Evolutionary conservation across 129 eudicot species (phyloP).

Genomic region (Flaveria bidentis): DNA sequence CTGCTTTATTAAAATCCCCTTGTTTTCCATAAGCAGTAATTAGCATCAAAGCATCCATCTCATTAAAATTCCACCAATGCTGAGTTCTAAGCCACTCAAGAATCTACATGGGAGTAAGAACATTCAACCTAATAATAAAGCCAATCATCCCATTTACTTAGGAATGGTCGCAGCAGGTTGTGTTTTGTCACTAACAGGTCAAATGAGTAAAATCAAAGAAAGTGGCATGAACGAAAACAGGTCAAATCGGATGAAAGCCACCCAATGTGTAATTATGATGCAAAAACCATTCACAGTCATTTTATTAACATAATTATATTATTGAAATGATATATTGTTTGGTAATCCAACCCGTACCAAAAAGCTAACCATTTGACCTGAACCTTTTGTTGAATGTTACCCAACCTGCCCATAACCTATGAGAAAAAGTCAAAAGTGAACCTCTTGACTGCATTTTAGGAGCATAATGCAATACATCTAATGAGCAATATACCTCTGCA

Average conservation of each 20-base stretch:
- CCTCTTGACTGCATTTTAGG: neutral
- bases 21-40: conserved; percentile 94
- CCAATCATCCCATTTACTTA: conserved; percentile 8
- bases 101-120: conserved; percentile 42
- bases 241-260: neutral
- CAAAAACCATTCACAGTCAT: neutral
- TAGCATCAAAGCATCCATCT: conserved; percentile 89
- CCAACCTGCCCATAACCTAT: neutral
- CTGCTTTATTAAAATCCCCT: conserved; percentile 85
- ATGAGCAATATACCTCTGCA: conserved; percentile 63
- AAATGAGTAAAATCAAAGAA: neutral
- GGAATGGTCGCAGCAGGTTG: neutral
- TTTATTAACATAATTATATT: neutral
- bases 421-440: neutral
- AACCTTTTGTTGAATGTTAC: neutral
- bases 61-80: conserved; percentile 96
- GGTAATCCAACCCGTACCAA: neutral
- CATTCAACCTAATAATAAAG: conserved; percentile 5
- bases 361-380: conserved; percentile 2
- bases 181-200: neutral
- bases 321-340: neutral
- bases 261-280: neutral
- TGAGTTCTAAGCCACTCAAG: conserved; percentile 96
- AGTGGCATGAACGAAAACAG: neutral
- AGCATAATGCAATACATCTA: neutral